Evolutionary conservation across 192 early-diverging fungal genomes (phyloP).

Genomic region (Podila epigama): DNA sequence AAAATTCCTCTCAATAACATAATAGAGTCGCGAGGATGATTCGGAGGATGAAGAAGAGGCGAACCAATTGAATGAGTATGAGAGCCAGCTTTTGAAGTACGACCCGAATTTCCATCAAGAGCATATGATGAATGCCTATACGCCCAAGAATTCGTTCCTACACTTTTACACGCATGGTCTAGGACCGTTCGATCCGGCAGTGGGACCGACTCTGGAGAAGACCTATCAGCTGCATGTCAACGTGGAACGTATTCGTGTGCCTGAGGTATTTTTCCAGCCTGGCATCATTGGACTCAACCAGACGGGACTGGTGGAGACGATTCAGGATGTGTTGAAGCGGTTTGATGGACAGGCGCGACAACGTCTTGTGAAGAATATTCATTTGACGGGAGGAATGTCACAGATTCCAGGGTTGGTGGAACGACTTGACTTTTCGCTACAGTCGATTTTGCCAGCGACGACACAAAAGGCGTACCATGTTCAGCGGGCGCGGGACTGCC

Average conservation of each 20-base stretch:
- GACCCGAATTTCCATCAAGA: slow-evolving; percentile 81
- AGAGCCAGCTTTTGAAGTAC: slow-evolving; percentile 71
- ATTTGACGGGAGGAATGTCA: slow-evolving; percentile 83
- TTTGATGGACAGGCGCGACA: slow-evolving; percentile 54
- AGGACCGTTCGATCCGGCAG: slow-evolving; percentile 65
- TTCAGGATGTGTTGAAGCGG: slow-evolving; percentile 68
- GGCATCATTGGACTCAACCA: slow-evolving; percentile 86
- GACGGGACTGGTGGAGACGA: slow-evolving; percentile 84
- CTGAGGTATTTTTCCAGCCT: slow-evolving; percentile 92
- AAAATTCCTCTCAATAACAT: no score
- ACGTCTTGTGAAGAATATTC: slow-evolving; percentile 68
- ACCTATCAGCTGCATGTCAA: slow-evolving; percentile 89
- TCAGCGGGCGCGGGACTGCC: slow-evolving; percentile 69
- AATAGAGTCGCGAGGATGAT: slow-evolving; percentile 82
- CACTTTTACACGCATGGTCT: slow-evolving; percentile 76
- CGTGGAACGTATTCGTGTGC: slow-evolving; percentile 89
- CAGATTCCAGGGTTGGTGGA: slow-evolving; percentile 69
- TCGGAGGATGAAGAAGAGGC: slow-evolving; percentile 81
- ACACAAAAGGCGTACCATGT: slow-evolving; percentile 61
- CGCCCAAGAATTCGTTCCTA: slow-evolving; percentile 74
- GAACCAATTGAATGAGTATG: slow-evolving; percentile 70
- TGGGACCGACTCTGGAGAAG: slow-evolving; percentile 57
- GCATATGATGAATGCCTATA: slow-evolving; percentile 71
- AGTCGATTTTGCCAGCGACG: slow-evolving; percentile 66
- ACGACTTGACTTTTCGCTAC: slow-evolving; percentile 69